A percentile compares a stretch with the other conserved stretches of the same genome.
Evolutionary conservation across 2,329 filamentous ascomycete genomes (phyloP).

Genomic region (Aspergillus clavatus): DNA sequence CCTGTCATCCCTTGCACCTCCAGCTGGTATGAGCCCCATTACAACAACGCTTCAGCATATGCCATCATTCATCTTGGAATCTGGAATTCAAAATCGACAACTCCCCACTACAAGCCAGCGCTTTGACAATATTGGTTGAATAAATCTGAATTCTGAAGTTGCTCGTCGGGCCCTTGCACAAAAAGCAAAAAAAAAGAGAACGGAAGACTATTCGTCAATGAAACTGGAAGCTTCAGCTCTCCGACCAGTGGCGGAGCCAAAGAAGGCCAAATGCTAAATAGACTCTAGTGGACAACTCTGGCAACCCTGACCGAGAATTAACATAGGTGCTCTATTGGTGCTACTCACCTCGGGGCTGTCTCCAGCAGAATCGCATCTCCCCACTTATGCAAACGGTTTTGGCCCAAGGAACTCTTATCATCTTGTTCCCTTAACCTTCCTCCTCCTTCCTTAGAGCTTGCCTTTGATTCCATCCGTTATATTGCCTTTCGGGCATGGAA

Average conservation of each 20-base stretch:
- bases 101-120: too few relatives aligned
- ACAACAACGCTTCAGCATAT: too few relatives aligned
- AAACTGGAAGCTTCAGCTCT: too few relatives aligned
- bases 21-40: too few relatives aligned
- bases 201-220: too few relatives aligned
- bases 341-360: not conserved
- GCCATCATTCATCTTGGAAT: too few relatives aligned
- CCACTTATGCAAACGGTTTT: not conserved
- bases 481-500: not conserved
- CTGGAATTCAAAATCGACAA: too few relatives aligned
- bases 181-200: too few relatives aligned
- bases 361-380: not conserved
- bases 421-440: not conserved
- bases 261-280: not conserved
- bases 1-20: too few relatives aligned
- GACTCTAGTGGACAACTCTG: not conserved
- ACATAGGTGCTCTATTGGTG: not conserved
- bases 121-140: too few relatives aligned
- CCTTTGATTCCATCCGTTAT: not conserved
- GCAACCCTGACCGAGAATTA: not conserved
- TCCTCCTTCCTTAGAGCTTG: not conserved
- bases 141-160: too few relatives aligned
- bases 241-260: not conserved
- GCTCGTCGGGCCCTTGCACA: too few relatives aligned
- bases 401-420: not conserved